Evolutionary conservation across 345 rosid species (phyloP), one percentile per base, ranked within the genome.

Genomic region (Eutrema heterophyllum): DNA sequence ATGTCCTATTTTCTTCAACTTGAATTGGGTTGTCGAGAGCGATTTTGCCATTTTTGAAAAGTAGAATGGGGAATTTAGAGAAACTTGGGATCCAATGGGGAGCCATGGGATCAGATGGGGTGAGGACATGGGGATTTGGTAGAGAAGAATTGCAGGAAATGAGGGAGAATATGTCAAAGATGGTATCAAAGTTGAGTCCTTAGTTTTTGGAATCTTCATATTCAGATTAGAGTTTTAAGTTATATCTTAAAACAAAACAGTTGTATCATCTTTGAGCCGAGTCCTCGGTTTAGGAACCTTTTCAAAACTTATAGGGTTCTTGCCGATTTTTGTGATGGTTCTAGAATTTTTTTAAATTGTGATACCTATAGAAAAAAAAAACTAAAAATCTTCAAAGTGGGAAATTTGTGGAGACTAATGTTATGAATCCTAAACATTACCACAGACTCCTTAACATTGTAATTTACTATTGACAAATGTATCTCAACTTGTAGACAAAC

Each of bases 111-210:
- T 63, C 85, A 11, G 88, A 88, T 81, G 26, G 86, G 46, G 82
- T 91, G 3, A 84, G 90, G 54, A 77, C 80, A 46, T 95, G 99
- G 96, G 97, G 97, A n/a, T 87, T 92, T 26, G 91, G 78, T 39
- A 87, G 77, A 77, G 97, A 95, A 44, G 97, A 92, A 32, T 60
- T 90, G 45, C 89, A 86, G 41, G 97, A 92, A 39, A 78, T 90
- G 48, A 88, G 90, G 36, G 92, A 95, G 84, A 74, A 30, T n/a
- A 54, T 92, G 59, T 78, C 86, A 5, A 85, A 83, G 74, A 87
- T 95, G 97, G 87, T 88, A 14, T 27, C 77, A 27, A 71, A 83
- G 49, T 46, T 95, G 4, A 73, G 83, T 54, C 84, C 91, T 60
- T 57, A 72, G 14, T 57, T 71, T 30, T 69, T 81, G n/a, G 39